Evolutionary conservation across 164 flowering plant species (phyloP), one percentile per base, ranked within the genome.

Genomic region (Santalum album): DNA sequence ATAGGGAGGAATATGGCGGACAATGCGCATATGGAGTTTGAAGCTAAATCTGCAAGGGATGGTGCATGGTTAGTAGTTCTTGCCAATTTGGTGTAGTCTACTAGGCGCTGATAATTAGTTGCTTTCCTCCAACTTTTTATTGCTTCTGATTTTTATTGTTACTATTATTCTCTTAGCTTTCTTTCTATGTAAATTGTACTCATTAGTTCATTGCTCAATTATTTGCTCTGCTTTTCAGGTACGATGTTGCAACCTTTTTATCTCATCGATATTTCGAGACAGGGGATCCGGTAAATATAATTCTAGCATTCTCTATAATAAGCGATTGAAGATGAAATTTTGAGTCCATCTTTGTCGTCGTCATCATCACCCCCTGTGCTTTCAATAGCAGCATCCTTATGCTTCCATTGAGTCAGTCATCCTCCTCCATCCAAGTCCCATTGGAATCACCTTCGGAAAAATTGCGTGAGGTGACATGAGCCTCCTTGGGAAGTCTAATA

Each of bases 11-110:
- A 22, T 66, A 39, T 59, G 54, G 16, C 74, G 25, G 88, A 80
- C 57, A 67, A 48, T 62, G 46, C 69, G 43, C 69, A 69, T n/a
- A 62, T 81, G 81, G 96, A 87, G 58, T 87, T 81, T 66, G 96
- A 87, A 76, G 96, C 96, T 48, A 87, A 76, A 70, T 84, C 96
- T 70, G 77, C 84, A 14, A 77, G 89, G 73, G 96, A 87, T 76
- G 96, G 96, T 59, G 96, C 96, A 62, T 87, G 96, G 96, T 87
- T 54, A 56, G 82, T 75, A 29, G 38, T 29, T 61, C 44, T 22
- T 47, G 16, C 44, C 12, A 49, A 12, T 20, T 19, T 14, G 24
- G 25, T 0, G 32, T 53, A 18, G 32, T 20, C 4, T 34, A 21
- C 22, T 27, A 2, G 39, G 11, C 21, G 22, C 44, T 17, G 52